Evolutionary conservation across 2,329 filamentous ascomycete genomes (phyloP).

Genomic region (Lachnum nothofagi): DNA sequence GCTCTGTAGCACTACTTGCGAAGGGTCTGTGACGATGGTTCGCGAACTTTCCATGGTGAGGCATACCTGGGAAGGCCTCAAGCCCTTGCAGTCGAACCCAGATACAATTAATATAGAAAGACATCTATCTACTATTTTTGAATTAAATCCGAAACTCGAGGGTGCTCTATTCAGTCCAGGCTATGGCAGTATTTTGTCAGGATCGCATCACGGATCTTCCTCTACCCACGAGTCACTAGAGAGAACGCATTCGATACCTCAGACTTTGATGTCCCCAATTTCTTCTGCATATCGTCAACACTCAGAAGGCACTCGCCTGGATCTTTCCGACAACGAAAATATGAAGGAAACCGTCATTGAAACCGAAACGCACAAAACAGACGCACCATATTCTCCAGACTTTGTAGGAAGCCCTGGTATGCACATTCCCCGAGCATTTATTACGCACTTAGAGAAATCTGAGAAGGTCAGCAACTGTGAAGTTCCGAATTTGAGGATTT

Average conservation of each 20-base stretch:
- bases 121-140: slow-evolving; percentile 35
- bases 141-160: slow-evolving; percentile 30
- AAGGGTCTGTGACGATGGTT: slow-evolving; percentile 33
- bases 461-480: too few species aligned
- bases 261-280: slow-evolving; percentile 18
- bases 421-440: too few species aligned
- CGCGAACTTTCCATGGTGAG: slow-evolving; percentile 36
- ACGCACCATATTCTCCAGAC: slow-evolving; percentile 16
- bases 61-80: slow-evolving; percentile 36
- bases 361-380: not conserved
- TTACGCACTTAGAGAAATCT: too few species aligned
- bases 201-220: slow-evolving; percentile 6
- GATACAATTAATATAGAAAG: slow-evolving; percentile 37
- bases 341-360: slow-evolving; percentile 14
- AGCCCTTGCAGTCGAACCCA: slow-evolving; percentile 34
- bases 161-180: slow-evolving; percentile 17
- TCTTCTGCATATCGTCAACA: slow-evolving; percentile 16
- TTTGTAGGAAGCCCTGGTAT: slow-evolving; percentile 1
- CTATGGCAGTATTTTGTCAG: slow-evolving; percentile 15
- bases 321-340: slow-evolving; percentile 13
- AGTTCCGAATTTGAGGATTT: too few species aligned
- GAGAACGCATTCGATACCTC: slow-evolving; percentile 16
- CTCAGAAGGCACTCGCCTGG: slow-evolving; percentile 16
- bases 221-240: slow-evolving; percentile 14
- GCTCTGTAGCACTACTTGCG: slow-evolving; percentile 29